These are phyloP conservation scores for Aspergillus baeticus DNA, from an alignment of 495 filamentous ascomycete genomes.

Conservation along the genomic window DNA sequence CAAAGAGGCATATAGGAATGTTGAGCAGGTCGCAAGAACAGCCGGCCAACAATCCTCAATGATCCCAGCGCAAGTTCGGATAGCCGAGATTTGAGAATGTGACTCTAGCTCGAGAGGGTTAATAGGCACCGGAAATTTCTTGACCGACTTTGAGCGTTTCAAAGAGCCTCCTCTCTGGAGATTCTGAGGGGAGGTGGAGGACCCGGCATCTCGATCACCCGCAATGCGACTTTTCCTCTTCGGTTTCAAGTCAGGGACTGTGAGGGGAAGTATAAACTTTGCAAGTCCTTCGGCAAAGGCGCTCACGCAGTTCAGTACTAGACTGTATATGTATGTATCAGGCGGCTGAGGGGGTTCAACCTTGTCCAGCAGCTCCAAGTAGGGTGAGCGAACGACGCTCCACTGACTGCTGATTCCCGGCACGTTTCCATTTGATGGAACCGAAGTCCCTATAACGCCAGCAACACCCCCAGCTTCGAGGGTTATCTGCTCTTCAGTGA, in stretches of 20 bases:
- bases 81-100: constrained; percentile 66
- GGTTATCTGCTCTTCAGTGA: constrained; percentile 73
- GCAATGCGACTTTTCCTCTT: constrained; percentile 51
- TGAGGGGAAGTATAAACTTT: constrained; percentile 87
- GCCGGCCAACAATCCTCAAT: constrained; percentile 95
- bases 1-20: constrained; percentile 85
- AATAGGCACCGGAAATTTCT: constrained; percentile 65
- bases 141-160: constrained; percentile 34
- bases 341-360: constrained; percentile 77
- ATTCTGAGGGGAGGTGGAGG: constrained; percentile 39
- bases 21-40: constrained; percentile 88
- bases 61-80: constrained; percentile 74
- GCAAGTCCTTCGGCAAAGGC: constrained; percentile 87
- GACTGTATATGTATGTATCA: constrained; percentile 89
- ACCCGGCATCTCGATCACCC: constrained; percentile 37
- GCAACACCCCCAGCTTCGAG: constrained; percentile 84
- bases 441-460: constrained; percentile 79
- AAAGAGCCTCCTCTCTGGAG: constrained; percentile 34
- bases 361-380: constrained; percentile 94
- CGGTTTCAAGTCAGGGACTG: constrained; percentile 59
- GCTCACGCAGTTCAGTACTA: constrained; percentile 85
- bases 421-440: constrained; percentile 62
- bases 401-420: constrained; percentile 82
- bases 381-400: constrained; percentile 85
- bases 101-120: constrained; percentile 75